These are phyloP conservation scores for Aureobasidium sp. DNA, from an alignment of 2,329 filamentous ascomycete species.

Conservation along the genomic window DNA sequence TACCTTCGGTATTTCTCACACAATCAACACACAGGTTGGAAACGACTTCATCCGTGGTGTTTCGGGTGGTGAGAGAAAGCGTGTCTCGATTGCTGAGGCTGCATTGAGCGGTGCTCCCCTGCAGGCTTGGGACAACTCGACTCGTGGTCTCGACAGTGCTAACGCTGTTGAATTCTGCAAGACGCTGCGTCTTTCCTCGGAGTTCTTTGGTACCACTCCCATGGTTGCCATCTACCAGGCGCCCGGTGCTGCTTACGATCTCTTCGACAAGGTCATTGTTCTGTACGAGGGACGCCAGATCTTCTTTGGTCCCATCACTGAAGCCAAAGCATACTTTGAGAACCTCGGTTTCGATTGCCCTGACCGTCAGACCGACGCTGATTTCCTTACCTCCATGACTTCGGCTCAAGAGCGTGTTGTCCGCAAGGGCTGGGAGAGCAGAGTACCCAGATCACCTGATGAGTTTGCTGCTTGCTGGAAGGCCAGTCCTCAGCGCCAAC, in stretches of 20 bases:
- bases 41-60: conserved; percentile 70
- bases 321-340: conserved; percentile 60
- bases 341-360: conserved; percentile 66
- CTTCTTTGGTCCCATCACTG: conserved; percentile 56
- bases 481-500: conserved; percentile 41
- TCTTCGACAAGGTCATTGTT: conserved; percentile 61
- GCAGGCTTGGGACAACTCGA: conserved; percentile 73
- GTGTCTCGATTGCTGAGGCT: conserved; percentile 75
- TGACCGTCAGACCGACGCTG: conserved; percentile 60
- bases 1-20: conserved; percentile 66
- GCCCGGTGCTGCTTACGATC: conserved; percentile 57
- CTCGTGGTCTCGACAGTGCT: conserved; percentile 63
- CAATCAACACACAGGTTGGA: conserved; percentile 61
- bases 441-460: conserved; percentile 40
- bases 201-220: conserved; percentile 57
- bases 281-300: conserved; percentile 62
- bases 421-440: conserved; percentile 34
- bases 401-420: conserved; percentile 39
- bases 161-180: conserved; percentile 69
- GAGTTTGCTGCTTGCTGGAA: conserved; percentile 47
- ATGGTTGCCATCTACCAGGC: conserved; percentile 69
- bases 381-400: conserved; percentile 71
- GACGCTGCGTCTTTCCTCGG: conserved; percentile 58
- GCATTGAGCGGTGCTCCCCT: conserved; percentile 50
- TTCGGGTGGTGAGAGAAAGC: conserved; percentile 67